Conservation (phyloP, 345 rosid species). For the Acer yangbiense region DNA sequence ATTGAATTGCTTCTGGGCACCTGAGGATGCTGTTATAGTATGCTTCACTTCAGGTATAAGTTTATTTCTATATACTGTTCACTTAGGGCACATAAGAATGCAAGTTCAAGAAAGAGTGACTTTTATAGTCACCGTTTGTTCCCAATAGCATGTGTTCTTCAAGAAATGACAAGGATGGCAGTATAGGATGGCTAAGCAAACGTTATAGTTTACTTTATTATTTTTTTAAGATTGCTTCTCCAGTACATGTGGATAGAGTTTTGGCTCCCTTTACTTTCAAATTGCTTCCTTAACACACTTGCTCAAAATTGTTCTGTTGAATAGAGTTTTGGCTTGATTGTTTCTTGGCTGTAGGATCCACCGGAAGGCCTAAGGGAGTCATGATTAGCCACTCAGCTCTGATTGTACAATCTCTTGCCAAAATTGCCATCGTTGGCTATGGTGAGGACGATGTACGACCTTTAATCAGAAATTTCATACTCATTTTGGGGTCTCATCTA, state of each 20-base stretch:
- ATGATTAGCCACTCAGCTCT: conserved; percentile 72
- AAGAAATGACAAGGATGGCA: not conserved
- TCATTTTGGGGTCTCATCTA: not conserved
- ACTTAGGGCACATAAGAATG: not conserved
- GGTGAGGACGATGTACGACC: conserved; percentile 79
- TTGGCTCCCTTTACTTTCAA: not conserved
- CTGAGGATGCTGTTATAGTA: conserved; percentile 68
- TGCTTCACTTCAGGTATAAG: conserved; percentile 84
- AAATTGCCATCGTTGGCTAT: conserved; percentile 78
- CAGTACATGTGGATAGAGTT: not conserved
- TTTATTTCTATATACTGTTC: not conserved
- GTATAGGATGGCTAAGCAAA: not conserved
- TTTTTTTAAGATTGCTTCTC: not conserved
- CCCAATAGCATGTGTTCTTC: not conserved
- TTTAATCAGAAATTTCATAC: conserved; percentile 14
- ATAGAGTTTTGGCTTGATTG: conserved; percentile 4
- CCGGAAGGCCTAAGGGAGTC: conserved; percentile 89
- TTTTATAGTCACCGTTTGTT: not conserved
- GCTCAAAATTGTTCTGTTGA: not conserved
- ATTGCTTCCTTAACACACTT: not conserved
- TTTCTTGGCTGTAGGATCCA: conserved; percentile 62
- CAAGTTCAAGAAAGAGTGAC: not conserved
- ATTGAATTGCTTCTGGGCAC: conserved; percentile 55
- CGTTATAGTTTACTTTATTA: not conserved
- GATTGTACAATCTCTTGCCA: conserved; percentile 77